phyloP scores from a whole-genome alignment of 1,284 basidiomycete species.

The Golubevia sp. region DNA sequence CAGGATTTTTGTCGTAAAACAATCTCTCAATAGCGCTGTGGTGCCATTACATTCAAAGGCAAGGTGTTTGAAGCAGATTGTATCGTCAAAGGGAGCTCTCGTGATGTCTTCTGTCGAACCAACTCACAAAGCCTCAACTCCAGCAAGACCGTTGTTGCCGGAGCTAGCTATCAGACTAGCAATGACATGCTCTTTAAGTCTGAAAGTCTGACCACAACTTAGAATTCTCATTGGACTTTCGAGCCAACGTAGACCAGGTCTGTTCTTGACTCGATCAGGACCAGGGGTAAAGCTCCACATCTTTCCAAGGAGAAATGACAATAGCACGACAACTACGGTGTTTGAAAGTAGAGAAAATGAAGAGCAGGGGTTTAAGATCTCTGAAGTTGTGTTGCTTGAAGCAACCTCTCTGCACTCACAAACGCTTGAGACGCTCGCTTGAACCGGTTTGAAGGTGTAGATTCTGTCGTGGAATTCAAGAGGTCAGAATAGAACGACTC shows the following conservation, averaged over 20 bases:
- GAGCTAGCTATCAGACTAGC: conserved; percentile 70
- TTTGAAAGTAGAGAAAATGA: no score
- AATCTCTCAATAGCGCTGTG: conserved; percentile 62
- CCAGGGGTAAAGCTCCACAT: conserved; percentile 65
- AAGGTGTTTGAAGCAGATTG: no score
- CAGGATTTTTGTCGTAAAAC: conserved; percentile 69
- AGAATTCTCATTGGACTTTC: conserved; percentile 65
- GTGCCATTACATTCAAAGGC: conserved; percentile 11
- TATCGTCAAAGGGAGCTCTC: no score
- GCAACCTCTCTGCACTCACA: conserved; percentile 47
- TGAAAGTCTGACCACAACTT: conserved; percentile 68
- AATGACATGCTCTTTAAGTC: conserved; percentile 70
- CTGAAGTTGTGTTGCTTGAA: no score
- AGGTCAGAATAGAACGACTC: no score
- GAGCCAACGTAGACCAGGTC: conserved; percentile 63
- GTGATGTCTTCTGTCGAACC: no score
- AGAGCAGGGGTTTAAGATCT: no score
- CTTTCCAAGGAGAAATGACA: conserved; percentile 68
- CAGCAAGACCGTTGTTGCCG: conserved; percentile 66
- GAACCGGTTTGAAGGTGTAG: conserved; percentile 69
- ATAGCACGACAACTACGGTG: conserved; percentile 65
- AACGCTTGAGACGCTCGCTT: conserved; percentile 67
- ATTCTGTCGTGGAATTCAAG: no score
- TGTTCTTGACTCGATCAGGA: conserved; percentile 63
- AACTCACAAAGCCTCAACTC: conserved; percentile 71